Evolutionary conservation across 2,329 filamentous ascomycete species (phyloP), one percentile per base, ranked within the genome.

Genomic region (Sclerotinia nivalis): DNA sequence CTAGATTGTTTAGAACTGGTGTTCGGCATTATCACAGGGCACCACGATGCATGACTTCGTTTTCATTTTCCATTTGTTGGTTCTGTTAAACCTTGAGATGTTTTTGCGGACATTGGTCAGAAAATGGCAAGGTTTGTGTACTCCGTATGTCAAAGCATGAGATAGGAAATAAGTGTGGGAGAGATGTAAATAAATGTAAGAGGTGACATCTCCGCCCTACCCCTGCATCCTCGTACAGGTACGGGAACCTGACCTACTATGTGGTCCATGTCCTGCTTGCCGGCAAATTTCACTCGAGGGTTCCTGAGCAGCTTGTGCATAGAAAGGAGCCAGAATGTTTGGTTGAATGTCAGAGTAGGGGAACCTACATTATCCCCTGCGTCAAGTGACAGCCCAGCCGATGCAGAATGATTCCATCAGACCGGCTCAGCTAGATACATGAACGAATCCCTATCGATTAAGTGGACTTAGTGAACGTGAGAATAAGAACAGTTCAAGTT

Each of bases 381-480:
- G 34, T 61, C 55, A 43, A 50, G 25, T 49, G 45, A 61, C 34
- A 68, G 55, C 66, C 65, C 55, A 61, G n/a, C 43, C n/a, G 66
- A 68, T 61, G 66, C 45, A 61, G 66, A 62, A 52, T 52, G 55
- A 61, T 68, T 61, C 66, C 66, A 68, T 43, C 66, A 52, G 43
- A 40, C 55, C 20, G 43, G 66, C 47, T 68, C 54, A 40, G 54
- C 47, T 8, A 49, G 49, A 49, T 34, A 9, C 3, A 62, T 13
- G 28, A 45, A 62, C 43, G 45, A 34, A 47, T 15, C 43, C 12
- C n/a, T 61, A 9, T 49, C n/a, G 43, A 34, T 61, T 12, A n/a
- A 34, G 43, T 62, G 43, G 40, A 47, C 28, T 47, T 7, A 22
- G 59, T 61, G 59, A 40, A 61, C n/a, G 58, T 60, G 37, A 60